A percentile compares a stretch with the other conserved stretches of the same genome.
These are phyloP conservation scores for Backusella parvicylindrica DNA, from an alignment of 192 early-diverging fungal species.

Conservation along the genomic window DNA sequence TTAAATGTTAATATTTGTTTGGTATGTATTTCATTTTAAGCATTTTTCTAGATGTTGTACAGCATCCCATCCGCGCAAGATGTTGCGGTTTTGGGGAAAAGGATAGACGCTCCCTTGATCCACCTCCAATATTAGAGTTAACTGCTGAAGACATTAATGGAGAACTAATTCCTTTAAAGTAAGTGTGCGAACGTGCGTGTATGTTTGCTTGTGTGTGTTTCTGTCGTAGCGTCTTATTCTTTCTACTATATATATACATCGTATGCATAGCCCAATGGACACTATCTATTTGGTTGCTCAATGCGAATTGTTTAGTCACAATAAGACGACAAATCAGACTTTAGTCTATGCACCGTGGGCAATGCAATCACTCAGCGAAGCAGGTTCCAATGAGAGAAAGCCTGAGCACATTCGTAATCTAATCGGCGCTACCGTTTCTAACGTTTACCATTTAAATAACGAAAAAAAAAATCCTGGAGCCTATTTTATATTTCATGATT, in stretches of 20 bases:
- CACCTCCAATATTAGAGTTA: constrained; percentile 69
- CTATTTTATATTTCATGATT: constrained; percentile 72
- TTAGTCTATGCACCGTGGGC: constrained; percentile 44
- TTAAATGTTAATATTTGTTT: neutral
- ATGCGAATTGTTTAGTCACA: constrained; percentile 50
- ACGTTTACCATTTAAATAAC: constrained; percentile 46
- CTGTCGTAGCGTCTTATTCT: neutral
- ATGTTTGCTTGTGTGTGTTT: neutral
- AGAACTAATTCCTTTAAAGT: constrained; percentile 34
- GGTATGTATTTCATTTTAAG: neutral
- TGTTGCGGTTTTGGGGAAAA: constrained; percentile 80
- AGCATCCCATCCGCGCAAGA: constrained; percentile 61
- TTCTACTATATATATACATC: neutral
- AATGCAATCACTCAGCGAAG: neutral
- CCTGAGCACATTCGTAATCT: constrained; percentile 52
- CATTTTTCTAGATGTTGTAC: constrained; percentile 40
- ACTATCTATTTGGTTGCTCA: constrained; percentile 55
- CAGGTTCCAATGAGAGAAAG: neutral
- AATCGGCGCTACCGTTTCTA: constrained; percentile 53
- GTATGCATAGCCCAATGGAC: constrained; percentile 16
- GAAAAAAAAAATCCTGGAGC: constrained; percentile 51
- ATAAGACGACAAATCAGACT: constrained; percentile 46
- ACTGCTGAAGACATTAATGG: constrained; percentile 53
- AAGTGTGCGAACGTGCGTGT: too few relatives aligned
- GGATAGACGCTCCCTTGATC: constrained; percentile 69